These are phyloP conservation scores for Septoria linicola DNA, from an alignment of 2,329 filamentous ascomycete genomes.

Conservation along the genomic window DNA sequence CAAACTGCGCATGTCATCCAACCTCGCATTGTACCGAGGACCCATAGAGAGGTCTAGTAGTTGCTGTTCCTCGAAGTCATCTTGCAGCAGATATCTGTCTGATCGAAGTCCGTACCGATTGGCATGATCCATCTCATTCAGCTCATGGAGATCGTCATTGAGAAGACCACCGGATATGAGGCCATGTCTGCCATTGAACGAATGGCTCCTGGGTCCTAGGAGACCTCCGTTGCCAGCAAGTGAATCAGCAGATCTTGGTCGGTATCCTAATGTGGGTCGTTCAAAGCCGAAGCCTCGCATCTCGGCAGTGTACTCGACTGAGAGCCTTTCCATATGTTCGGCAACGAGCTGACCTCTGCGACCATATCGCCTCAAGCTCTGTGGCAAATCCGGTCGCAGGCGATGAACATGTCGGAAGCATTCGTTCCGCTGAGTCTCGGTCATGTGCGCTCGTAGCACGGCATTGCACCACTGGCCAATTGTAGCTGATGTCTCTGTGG, in stretches of 20 bases:
- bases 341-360: slow-evolving; percentile 16
- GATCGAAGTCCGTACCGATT: not conserved
- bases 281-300: not conserved
- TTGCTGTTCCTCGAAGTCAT: slow-evolving; percentile 1
- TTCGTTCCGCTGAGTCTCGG: slow-evolving; percentile 12
- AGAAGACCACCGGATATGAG: not conserved
- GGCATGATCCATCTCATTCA: not conserved
- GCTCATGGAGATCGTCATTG: not conserved
- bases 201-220: not conserved
- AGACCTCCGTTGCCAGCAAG: not conserved
- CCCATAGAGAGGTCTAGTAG: slow-evolving; percentile 16
- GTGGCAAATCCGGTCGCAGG: slow-evolving; percentile 14
- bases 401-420: slow-evolving; percentile 13
- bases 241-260: slow-evolving; percentile 7
- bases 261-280: not conserved
- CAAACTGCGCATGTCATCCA: not conserved
- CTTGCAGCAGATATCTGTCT: slow-evolving; percentile 5
- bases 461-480: slow-evolving; percentile 21
- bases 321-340: slow-evolving; percentile 9
- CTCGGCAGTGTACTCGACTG: not conserved
- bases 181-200: not conserved
- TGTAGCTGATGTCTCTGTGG: slow-evolving; percentile 14
- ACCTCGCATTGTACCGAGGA: slow-evolving; percentile 14
- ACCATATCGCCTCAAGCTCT: slow-evolving; percentile 13
- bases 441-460: slow-evolving; percentile 15